Evolutionary conservation across 2,329 filamentous ascomycete genomes (phyloP).

Genomic region (Hymenotorrendiella dingleyae): DNA sequence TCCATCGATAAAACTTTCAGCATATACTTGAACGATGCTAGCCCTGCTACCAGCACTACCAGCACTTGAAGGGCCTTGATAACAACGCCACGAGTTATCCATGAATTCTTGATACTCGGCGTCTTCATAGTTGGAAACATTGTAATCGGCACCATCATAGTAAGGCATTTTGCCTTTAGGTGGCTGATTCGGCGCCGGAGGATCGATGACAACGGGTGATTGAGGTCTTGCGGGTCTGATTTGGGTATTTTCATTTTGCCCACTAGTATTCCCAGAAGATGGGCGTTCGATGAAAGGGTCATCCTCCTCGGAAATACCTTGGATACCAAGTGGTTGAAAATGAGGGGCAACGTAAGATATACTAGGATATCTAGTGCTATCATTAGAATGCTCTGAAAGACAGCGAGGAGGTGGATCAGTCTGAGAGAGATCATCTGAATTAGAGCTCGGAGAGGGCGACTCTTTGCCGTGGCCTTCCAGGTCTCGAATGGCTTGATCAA

Average conservation of each 20-base stretch:
- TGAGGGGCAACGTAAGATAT: background rate
- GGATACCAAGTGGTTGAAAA: background rate
- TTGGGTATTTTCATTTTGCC: background rate
- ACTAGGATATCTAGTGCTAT: no score
- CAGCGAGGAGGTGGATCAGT: background rate
- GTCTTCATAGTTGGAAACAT: constrained; percentile 1
- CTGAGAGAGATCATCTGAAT: background rate
- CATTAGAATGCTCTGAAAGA: no score
- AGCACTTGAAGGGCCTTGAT: background rate
- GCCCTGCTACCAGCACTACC: no score
- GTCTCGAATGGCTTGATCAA: constrained; percentile 1
- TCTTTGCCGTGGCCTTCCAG: background rate
- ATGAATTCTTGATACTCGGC: constrained; percentile 2
- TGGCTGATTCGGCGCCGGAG: background rate
- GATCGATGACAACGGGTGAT: background rate
- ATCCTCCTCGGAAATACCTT: background rate
- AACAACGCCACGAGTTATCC: constrained; percentile 5
- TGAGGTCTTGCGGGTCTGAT: background rate
- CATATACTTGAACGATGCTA: no score
- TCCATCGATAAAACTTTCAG: no score
- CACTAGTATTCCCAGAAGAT: background rate
- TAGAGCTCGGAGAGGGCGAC: background rate
- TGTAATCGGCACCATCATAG: constrained; percentile 1
- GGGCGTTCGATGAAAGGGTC: constrained; percentile 1
- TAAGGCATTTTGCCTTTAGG: background rate